A percentile compares a stretch with the other conserved stretches of the same genome.
phyloP scores from a whole-genome alignment of 1,139 yeast genomes.

The Suhomyces kunorum region DNA sequence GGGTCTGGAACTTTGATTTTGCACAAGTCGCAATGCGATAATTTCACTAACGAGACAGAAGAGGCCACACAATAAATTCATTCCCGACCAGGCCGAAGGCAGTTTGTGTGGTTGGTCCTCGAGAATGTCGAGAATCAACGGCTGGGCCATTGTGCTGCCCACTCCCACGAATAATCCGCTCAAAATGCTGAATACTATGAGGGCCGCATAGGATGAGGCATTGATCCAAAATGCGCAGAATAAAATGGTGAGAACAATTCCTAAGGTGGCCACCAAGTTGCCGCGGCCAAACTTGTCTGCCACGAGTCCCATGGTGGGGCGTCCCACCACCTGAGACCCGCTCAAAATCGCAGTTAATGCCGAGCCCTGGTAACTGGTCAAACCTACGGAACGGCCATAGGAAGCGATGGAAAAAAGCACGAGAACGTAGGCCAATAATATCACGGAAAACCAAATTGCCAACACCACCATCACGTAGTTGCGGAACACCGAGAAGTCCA shows the following conservation, averaged over 20 bases:
- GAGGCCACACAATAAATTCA: constrained; percentile 50
- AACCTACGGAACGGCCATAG: constrained; percentile 61
- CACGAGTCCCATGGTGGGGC: constrained; percentile 60
- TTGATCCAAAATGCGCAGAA: constrained; percentile 57
- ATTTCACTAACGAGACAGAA: constrained; percentile 49
- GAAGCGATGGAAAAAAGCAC: constrained; percentile 62
- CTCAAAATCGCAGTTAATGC: constrained; percentile 61
- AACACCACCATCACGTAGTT: constrained; percentile 44
- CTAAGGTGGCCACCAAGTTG: constrained; percentile 44
- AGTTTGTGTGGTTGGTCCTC: constrained; percentile 38
- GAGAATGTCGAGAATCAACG: constrained; percentile 59
- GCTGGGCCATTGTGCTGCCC: constrained; percentile 63
- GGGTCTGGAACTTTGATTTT: constrained; percentile 37
- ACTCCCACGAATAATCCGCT: constrained; percentile 61
- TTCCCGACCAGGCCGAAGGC: constrained; percentile 61
- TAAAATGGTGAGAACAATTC: constrained; percentile 36
- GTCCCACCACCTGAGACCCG: constrained; percentile 64
- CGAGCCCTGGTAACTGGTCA: constrained; percentile 57
- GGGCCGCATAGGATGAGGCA: constrained; percentile 49
- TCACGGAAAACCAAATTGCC: constrained; percentile 57
- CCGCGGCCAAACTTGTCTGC: constrained; percentile 63
- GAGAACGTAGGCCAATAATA: constrained; percentile 58
- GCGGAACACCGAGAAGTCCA: constrained; percentile 33
- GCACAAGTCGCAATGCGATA: constrained; percentile 48
- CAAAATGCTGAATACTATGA: constrained; percentile 54